Evolutionary conservation across 345 rosid species (phyloP).

Genomic region (Eucalyptus rudis): DNA sequence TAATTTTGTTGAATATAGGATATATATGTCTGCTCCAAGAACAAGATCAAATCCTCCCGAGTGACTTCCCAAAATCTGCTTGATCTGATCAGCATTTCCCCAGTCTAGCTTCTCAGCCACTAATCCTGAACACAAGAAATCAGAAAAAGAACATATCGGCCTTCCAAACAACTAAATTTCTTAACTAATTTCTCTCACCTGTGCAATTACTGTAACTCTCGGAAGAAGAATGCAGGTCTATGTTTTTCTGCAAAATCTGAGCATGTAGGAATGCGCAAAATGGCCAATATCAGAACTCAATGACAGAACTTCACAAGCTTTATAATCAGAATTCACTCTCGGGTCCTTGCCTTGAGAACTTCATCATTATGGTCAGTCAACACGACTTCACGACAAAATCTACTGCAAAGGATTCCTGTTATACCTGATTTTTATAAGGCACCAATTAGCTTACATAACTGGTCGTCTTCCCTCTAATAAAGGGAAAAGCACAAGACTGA

Average conservation of each 20-base stretch:
- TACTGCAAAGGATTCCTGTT: conserved; percentile 85
- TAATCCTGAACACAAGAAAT: conserved; percentile 30
- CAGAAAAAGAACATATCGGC: conserved; percentile 1
- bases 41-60: conserved; percentile 72
- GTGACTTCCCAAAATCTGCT: conserved; percentile 40
- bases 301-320: neutral
- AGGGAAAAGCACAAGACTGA: neutral
- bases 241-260: conserved; percentile 82
- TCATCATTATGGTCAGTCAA: conserved; percentile 92
- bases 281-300: neutral
- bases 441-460: neutral
- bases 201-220: conserved; percentile 23
- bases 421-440: conserved; percentile 33
- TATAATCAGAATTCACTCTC: neutral
- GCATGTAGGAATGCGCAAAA: neutral
- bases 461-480: neutral
- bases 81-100: conserved; percentile 61
- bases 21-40: conserved; percentile 96
- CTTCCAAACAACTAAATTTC: neutral
- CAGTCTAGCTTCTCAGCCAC: conserved; percentile 81
- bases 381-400: conserved; percentile 56
- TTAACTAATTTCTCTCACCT: conserved; percentile 32
- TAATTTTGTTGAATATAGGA: conserved; percentile 20
- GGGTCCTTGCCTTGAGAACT: conserved; percentile 79
- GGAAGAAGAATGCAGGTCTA: conserved; percentile 47